phyloP scores from a whole-genome alignment of 345 rosid genomes.

The Streptanthus diversifolius region DNA sequence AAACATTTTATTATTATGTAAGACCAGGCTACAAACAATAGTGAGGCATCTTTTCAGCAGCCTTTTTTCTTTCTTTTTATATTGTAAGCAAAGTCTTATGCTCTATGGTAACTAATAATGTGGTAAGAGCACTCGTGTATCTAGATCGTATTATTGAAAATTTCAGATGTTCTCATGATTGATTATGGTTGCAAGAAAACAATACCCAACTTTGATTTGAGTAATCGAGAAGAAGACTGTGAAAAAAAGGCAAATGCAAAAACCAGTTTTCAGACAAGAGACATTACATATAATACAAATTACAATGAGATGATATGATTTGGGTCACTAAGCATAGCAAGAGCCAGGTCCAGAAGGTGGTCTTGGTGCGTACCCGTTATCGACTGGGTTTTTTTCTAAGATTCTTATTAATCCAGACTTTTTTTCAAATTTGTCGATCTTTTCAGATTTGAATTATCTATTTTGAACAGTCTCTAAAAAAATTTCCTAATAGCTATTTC shows the following conservation, averaged over 20 bases:
- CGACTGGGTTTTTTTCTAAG: too few relatives aligned
- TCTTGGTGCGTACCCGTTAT: constrained; percentile 50
- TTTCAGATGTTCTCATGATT: constrained; percentile 3
- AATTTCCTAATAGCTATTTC: too few relatives aligned
- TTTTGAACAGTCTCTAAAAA: too few relatives aligned
- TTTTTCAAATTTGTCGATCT: too few relatives aligned
- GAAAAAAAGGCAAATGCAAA: constrained; percentile 1
- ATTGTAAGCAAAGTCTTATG: not conserved
- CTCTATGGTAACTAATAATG: not conserved
- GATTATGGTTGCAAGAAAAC: not conserved
- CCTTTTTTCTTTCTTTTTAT: too few relatives aligned
- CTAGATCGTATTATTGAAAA: not conserved
- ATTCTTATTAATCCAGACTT: too few relatives aligned
- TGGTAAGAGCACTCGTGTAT: not conserved
- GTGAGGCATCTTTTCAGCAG: not conserved
- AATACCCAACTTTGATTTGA: not conserved
- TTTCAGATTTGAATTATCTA: too few relatives aligned
- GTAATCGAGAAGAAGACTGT: constrained; percentile 1
- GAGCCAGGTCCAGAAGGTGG: constrained; percentile 74
- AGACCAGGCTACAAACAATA: not conserved
- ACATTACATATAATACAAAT: constrained; percentile 18
- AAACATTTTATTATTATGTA: not conserved
- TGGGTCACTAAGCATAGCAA: constrained; percentile 69
- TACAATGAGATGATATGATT: not conserved
- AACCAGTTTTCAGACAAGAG: not conserved